phyloP scores from a whole-genome alignment of 257 asterid species.

The Primulina tabacum region DNA sequence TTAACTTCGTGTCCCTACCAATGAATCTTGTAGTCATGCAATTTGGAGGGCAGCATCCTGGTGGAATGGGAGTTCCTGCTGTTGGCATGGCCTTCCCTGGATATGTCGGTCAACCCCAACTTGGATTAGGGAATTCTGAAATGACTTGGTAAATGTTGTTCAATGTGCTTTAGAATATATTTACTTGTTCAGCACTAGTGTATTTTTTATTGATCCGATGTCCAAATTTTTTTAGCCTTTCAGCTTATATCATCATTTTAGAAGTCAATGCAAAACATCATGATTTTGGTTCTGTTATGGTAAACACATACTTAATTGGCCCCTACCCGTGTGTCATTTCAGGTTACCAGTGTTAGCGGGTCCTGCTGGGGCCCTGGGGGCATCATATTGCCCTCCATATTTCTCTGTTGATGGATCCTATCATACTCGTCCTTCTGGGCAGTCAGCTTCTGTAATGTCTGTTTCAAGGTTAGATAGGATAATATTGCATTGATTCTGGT shows the following conservation, averaged over 20 bases:
- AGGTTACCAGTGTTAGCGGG: slow-evolving; percentile 98
- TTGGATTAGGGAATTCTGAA: slow-evolving; percentile 86
- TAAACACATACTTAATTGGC: background rate
- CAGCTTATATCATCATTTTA: background rate
- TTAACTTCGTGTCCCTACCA: slow-evolving; percentile 10
- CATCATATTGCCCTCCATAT: slow-evolving; percentile 73
- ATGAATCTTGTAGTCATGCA: slow-evolving; percentile 70
- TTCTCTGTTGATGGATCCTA: slow-evolving; percentile 76
- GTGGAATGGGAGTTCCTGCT: slow-evolving; percentile 98
- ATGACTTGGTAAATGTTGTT: slow-evolving; percentile 83
- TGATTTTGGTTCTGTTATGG: slow-evolving; percentile 1
- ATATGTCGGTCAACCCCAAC: slow-evolving; percentile 82
- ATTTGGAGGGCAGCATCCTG: slow-evolving; percentile 83
- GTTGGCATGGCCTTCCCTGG: slow-evolving; percentile 99
- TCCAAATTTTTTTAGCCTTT: background rate
- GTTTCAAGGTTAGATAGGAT: slow-evolving; percentile 53
- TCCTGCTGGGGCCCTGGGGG: slow-evolving; percentile 86
- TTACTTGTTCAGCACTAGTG: slow-evolving; percentile 5
- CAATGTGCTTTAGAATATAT: slow-evolving; percentile 11
- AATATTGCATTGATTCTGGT: background rate
- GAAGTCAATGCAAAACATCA: background rate
- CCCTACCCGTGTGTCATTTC: slow-evolving; percentile 18
- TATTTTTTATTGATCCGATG: slow-evolving; percentile 1
- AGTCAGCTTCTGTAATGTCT: slow-evolving; percentile 46
- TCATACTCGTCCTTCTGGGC: slow-evolving; percentile 67